These are phyloP conservation scores for Tulasnella sp. DNA, from an alignment of 768 basidiomycete genomes.

Conservation along the genomic window DNA sequence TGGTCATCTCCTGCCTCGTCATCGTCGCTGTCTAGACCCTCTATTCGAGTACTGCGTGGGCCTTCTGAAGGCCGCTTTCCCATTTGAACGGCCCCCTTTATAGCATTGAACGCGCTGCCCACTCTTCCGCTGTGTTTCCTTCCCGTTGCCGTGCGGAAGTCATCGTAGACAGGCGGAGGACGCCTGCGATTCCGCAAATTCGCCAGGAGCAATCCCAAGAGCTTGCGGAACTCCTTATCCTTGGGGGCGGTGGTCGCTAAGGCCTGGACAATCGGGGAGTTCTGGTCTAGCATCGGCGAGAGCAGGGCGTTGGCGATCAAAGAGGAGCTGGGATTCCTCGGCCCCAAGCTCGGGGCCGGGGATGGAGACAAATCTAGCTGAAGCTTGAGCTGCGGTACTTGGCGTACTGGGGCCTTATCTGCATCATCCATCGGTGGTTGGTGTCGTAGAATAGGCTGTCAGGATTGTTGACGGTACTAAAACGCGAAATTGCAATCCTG, in stretches of 20 bases:
- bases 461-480: neutral
- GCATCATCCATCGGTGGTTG: neutral
- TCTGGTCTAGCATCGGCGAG: slow-evolving; percentile 14
- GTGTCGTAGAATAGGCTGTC: neutral
- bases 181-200: slow-evolving; percentile 57
- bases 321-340: neutral
- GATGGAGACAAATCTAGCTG: slow-evolving; percentile 3
- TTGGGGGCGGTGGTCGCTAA: slow-evolving; percentile 30
- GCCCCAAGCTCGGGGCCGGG: neutral
- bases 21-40: slow-evolving; percentile 48
- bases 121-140: slow-evolving; percentile 40
- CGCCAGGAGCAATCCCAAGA: slow-evolving; percentile 60
- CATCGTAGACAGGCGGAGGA: slow-evolving; percentile 53
- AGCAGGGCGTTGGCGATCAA: slow-evolving; percentile 4
- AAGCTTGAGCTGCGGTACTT: slow-evolving; percentile 16
- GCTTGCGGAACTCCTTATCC: slow-evolving; percentile 63
- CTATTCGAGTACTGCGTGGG: slow-evolving; percentile 33
- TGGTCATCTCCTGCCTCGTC: slow-evolving; percentile 37
- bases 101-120: slow-evolving; percentile 44
- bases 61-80: slow-evolving; percentile 35
- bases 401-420: neutral
- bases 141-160: slow-evolving; percentile 37
- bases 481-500: neutral
- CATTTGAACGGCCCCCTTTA: slow-evolving; percentile 42
- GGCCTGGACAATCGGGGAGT: slow-evolving; percentile 5